Base-by-base conservation (phyloP, 2,329 filamentous ascomycete species). In the Diaporthe nobilis region DNA sequence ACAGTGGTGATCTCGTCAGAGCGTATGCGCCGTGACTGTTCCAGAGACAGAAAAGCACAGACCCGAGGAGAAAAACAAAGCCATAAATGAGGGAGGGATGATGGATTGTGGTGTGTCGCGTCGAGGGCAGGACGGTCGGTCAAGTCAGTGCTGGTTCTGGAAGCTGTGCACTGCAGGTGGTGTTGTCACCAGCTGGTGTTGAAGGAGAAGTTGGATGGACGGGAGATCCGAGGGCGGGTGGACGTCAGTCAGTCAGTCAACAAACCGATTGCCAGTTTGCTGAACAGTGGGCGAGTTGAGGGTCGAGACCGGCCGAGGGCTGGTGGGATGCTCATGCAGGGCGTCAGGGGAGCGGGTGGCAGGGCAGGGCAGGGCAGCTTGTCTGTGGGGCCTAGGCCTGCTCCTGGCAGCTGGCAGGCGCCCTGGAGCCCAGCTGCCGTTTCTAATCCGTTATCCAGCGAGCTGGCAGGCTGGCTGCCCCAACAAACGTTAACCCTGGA, bases 31-130 rank as follows among this genome's bases (percentile, higher is more conserved):
- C 57, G 71, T 55, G 34, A 63, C 42, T 28, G 44, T 63, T 63
- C 57, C 57, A 42, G 71, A 72, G 44, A 42, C 44, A 53, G 58
- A 63, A 65, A 44, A 73, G 71, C 58, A 73, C 58, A 51, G 71
- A 73, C 61, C 20, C 20, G 37, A 65, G 47, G 17, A 60, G 44
- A 34, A 17, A 55, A 73, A 65, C 58, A 65, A 25, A 53, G 58
- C 60, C 34, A 65, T 47, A 61, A 37, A 65, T 6, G 37, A 61
- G 44, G 42, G 58, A 49, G 34, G 34, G 47, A 28, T 58, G 39
- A 25, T 49, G 25, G 53, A 42, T 47, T 25, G 25, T 34, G 57
- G 47, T 65, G 47, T 47, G 61, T 49, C 39, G 47, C 34, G 37
- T 49, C 49, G 58, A 25, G 31, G 22, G 28, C 44, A 37, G 71